phyloP scores from a whole-genome alignment of 352 stramenopile species.

The Bremia lactucae region DNA sequence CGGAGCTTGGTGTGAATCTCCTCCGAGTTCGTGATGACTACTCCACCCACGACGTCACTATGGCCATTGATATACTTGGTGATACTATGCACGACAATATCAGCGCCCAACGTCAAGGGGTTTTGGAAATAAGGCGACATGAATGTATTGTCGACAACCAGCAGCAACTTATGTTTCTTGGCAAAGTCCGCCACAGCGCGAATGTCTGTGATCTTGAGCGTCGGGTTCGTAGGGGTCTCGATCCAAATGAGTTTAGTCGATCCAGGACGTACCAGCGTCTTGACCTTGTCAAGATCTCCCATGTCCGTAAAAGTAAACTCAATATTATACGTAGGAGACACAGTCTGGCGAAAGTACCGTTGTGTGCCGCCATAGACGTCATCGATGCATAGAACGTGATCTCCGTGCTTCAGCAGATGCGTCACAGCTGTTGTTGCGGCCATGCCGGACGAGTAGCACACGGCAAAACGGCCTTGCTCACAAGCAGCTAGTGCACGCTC shows the following conservation, averaged over 20 bases:
- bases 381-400: conserved; percentile 93
- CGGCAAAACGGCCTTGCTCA: conserved; percentile 85
- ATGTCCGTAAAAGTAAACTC: conserved; percentile 92
- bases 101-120: conserved; percentile 84
- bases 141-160: conserved; percentile 93
- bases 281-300: conserved; percentile 73
- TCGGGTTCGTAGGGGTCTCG: conserved; percentile 91
- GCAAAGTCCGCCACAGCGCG: conserved; percentile 83
- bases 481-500: conserved; percentile 88
- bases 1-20: conserved; percentile 90
- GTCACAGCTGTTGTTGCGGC: conserved; percentile 80
- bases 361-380: conserved; percentile 94
- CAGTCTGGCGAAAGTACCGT: conserved; percentile 89
- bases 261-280: conserved; percentile 55
- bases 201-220: conserved; percentile 92
- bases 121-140: conserved; percentile 90
- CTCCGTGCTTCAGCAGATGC: conserved; percentile 84
- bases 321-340: conserved; percentile 85
- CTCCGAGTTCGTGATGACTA: conserved; percentile 86
- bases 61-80: conserved; percentile 96
- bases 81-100: conserved; percentile 90
- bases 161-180: conserved; percentile 81
- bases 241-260: conserved; percentile 92
- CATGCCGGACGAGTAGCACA: conserved; percentile 87
- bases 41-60: conserved; percentile 89